Evolutionary conservation across 805 yeast species (phyloP), one percentile per base, ranked within the genome.

Genomic region (Yamadazyma philogaea): DNA sequence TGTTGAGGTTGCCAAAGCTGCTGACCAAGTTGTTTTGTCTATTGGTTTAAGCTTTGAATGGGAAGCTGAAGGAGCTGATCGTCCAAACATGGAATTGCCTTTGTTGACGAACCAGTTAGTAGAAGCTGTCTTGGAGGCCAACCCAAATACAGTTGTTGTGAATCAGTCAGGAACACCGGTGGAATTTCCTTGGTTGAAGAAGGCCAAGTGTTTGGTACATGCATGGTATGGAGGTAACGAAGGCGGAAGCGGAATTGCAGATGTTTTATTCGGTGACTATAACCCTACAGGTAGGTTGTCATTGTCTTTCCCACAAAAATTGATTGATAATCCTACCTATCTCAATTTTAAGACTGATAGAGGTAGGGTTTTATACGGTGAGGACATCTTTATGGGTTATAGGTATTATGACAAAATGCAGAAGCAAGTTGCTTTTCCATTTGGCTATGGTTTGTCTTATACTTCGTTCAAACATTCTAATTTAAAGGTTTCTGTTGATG

Each of bases 321-420:
- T 53, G 33, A 49, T 49, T 21, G 63, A 63, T 43, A 62, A 61
- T 40, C 66, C 68, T 11, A 51, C 66, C 15, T 63, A 50, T 45
- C 53, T 63, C 41, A 60, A 63, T 49, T 63, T 52, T 39, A 57
- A 53, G 24, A 56, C 64, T 33, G 61, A 54, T 44, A 55, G 58
- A 36, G 68, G 66, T 18, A 53, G 61, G 36, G 65, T 62, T 17
- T 54, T 61, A 24, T 63, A 63, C 50, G 84, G 85, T 45, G 87
- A 81, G 55, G 84, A 79, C 53, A 74, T 81, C 37, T 80, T 70
- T 59, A 77, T 81, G 41, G 87, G 86, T 17, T 80, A 81, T 63
- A 66, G 79, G 45, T 78, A 64, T 63, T 82, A 78, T 57, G 84
- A 81, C 51, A 75, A 74, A 56, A 54, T 65, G 27, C 68, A 72